Percentiles rank a stretch among this genome's conserved stretches.
Conservation (phyloP, 768 basidiomycete species). For the Suillus decipiens region DNA sequence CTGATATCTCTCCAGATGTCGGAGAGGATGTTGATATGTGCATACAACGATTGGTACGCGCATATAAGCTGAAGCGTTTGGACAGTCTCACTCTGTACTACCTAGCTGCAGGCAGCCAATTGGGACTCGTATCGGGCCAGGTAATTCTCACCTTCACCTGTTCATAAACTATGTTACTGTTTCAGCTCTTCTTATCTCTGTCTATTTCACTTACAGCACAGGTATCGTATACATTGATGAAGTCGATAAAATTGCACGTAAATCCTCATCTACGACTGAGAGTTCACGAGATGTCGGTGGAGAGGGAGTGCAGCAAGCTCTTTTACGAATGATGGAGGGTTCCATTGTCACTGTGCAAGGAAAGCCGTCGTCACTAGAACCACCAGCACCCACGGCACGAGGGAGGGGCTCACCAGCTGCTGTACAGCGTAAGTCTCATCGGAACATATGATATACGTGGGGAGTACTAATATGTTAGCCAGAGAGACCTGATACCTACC, state of each 20-base stretch:
- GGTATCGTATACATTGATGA: conserved; percentile 98
- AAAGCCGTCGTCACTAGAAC: conserved; percentile 55
- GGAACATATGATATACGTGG: conserved; percentile 30
- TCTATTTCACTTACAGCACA: conserved; percentile 47
- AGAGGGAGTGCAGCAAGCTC: conserved; percentile 93
- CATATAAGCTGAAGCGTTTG: background rate
- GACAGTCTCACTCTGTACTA: conserved; percentile 13
- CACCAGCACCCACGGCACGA: conserved; percentile 50
- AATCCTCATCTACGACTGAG: conserved; percentile 50
- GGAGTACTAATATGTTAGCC: conserved; percentile 9
- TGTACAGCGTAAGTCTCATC: conserved; percentile 20
- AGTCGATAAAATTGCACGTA: conserved; percentile 88
- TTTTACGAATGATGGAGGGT: conserved; percentile 94
- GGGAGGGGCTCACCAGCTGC: conserved; percentile 38
- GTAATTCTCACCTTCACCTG: conserved; percentile 37
- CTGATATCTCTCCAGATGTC: conserved; percentile 59
- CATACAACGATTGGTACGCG: conserved; percentile 71
- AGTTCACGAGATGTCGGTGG: conserved; percentile 88
- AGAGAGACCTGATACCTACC: conserved; percentile 68
- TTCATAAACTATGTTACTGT: background rate
- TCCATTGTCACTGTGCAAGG: conserved; percentile 80
- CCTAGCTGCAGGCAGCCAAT: conserved; percentile 83
- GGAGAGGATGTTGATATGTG: conserved; percentile 97
- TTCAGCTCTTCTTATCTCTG: background rate
- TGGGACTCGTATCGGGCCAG: conserved; percentile 87